Base-by-base conservation (phyloP, 352 stramenopile species). In the Phytophthora colocasiae region DNA sequence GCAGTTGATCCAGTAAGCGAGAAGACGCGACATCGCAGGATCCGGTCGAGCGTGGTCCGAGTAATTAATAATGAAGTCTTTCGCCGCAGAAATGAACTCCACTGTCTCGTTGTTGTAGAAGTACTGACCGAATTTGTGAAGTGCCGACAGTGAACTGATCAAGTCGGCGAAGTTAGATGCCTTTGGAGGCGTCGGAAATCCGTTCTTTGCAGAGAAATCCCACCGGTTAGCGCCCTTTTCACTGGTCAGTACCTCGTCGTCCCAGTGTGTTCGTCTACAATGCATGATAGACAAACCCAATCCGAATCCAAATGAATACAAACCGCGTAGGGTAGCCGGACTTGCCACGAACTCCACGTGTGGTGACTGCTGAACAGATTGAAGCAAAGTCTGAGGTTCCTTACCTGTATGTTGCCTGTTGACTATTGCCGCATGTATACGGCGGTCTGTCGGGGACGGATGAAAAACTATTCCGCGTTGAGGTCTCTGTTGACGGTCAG, bases 191-290 rank as follows among this genome's bases (percentile, higher is more conserved):
- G 31, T 12, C 6, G 14, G 26, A 3, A 50, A 31, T 1, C n/a
- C n/a, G 24, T 67, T 61, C 10, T 51, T 67, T 0, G 41, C 24
- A 2, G 49, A 67, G 14, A 71, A 71, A 2, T 65, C 62, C 22
- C 22, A 60, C 12, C 65, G 6, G n/a, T 63, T 70, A 15, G 24
- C 41, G 4, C 31, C 19, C 9, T 63, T 59, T 10, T 71, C 55
- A 11, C 29, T 43, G 3, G 41, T 39, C 3, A 24, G 8, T 1
- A 58, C 31, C n/a, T 59, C 31, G 9, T 66, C 55, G 8, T 48
- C 34, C 44, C 22, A 39, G 1, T 15, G 27, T n/a, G 12, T 26
- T 5, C 55, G 47, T 27, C 48, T 11, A 1, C 31, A 66, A n/a
- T 61, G 63, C 48, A 71, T 61, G 0, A 66, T 45, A 4, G 48